These are phyloP conservation scores for Aspergillus bertholletiae DNA, from an alignment of 495 filamentous ascomycete species.

Conservation along the genomic window DNA sequence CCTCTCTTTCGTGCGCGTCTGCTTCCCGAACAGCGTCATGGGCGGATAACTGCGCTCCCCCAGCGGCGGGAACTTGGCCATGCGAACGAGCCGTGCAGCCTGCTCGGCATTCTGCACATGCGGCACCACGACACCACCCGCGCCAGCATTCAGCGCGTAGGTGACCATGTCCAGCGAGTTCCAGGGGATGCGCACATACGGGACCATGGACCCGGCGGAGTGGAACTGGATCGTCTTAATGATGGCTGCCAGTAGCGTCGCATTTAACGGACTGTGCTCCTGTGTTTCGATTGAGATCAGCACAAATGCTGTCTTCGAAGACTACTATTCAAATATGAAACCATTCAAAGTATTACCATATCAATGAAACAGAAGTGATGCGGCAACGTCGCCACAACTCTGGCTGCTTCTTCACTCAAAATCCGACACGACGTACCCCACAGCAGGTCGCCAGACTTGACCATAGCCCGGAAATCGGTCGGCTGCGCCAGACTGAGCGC, in stretches of 20 bases:
- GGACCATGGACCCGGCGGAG: conserved; percentile 2
- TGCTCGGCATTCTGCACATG: conserved; percentile 2
- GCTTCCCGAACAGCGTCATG: background rate
- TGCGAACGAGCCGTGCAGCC: background rate
- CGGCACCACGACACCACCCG: background rate
- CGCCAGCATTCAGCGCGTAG: background rate
- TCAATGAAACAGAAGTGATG: conserved; percentile 4
- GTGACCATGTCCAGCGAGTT: background rate
- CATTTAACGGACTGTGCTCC: background rate
- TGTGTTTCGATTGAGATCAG: background rate
- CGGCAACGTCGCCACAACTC: background rate
- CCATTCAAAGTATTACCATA: background rate
- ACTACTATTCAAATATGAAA: too few species aligned
- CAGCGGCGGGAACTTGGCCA: background rate
- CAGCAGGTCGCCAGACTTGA: background rate
- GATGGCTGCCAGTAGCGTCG: background rate
- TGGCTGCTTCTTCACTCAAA: background rate
- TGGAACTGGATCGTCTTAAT: background rate
- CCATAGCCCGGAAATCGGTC: conserved; percentile 1
- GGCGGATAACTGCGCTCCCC: background rate
- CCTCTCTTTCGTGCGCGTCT: background rate
- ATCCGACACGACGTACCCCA: conserved; percentile 2
- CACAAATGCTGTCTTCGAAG: background rate
- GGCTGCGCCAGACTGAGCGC: background rate
- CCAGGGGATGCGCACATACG: background rate